Conservation (phyloP, 177 flowering plant species). For the Telopea speciosissima region DNA sequence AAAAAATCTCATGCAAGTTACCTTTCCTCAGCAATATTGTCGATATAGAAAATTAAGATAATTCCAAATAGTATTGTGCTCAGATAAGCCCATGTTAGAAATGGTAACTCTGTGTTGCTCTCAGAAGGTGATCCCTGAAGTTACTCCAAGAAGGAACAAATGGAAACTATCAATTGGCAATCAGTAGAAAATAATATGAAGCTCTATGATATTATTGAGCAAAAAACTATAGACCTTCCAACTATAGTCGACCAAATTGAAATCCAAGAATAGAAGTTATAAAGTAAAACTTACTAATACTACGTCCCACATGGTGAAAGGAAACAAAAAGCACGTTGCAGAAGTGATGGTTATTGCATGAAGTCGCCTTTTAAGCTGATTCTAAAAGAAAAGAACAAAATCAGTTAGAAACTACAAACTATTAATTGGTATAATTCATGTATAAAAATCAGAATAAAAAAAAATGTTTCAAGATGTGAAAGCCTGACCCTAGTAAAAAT, state of each 20-base stretch:
- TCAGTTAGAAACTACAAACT: not conserved
- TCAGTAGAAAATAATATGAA: not conserved
- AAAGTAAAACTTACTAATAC: conserved; percentile 54
- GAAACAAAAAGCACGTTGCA: conserved; percentile 95
- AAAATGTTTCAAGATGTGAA: not conserved
- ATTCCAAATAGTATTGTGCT: conserved; percentile 78
- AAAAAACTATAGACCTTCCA: not conserved
- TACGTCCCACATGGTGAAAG: conserved; percentile 94
- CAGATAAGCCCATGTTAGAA: conserved; percentile 67
- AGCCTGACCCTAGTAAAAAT: not conserved
- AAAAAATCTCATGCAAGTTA: conserved; percentile 16
- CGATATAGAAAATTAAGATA: conserved; percentile 78
- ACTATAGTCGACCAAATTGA: not conserved
- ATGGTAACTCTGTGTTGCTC: conserved; percentile 39
- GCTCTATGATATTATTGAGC: not conserved
- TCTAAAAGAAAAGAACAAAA: conserved; percentile 39
- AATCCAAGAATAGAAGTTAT: conserved; percentile 1
- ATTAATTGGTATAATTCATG: conserved; percentile 4
- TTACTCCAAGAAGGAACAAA: conserved; percentile 17
- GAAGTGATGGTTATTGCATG: conserved; percentile 85
- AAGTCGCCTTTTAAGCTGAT: conserved; percentile 88
- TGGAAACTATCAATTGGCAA: conserved; percentile 2
- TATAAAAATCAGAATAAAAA: not conserved
- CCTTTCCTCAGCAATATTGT: conserved; percentile 96
- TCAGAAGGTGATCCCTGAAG: conserved; percentile 68